Base-by-base conservation (phyloP, 495 filamentous ascomycete species). In the Trichoderma reesei region DNA sequence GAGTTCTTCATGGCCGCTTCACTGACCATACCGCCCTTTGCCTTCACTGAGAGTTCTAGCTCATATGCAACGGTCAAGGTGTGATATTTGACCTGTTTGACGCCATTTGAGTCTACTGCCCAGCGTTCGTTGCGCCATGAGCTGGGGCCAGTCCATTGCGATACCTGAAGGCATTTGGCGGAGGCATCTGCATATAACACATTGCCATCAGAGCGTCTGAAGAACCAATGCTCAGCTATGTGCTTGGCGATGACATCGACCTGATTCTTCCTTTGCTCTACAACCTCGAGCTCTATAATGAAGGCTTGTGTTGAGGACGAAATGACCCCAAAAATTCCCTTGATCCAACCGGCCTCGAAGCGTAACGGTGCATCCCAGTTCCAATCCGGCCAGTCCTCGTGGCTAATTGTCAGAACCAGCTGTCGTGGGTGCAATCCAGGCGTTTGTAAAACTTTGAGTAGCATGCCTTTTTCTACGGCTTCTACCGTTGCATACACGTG, bases 301-400 rank as follows among this genome's bases (percentile, higher is more conserved):
- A 76, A 69, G 9, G 48, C 42, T 3, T 38, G 62, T 59, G 72
- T 68, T 20, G 68, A 69, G 1, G 61, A n/a, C n/a, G 74, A 73
- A 18, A 75, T 63, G 8, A 14, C 34, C 16, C n/a, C 3, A 11
- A 54, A 37, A 3, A 70, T 36, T 7, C n/a, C 20, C 36, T 66
- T 60, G 48, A 70, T 67, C 72, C 74, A 73, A 18, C 11, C 33
- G 13, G 51, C 67, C 8, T 61, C 64, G 16, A 76, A 68, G 36
- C 65, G 64, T 1, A 76, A 44, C 3, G 60, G 64, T 41, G 60
- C 8, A 37, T 73, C 65, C 0, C 34, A 0, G 56, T 74, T 70
- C 74, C 71, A 76, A 6, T 37, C 51, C 70, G 70, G 73, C 61
- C 71, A 73, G 61, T 76, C 71, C 20, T 70, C 70, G 48, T 74